Evolutionary conservation across 2,329 filamentous ascomycete species (phyloP), one percentile per base, ranked within the genome.

Genomic region (Thermoascus crustaceus): DNA sequence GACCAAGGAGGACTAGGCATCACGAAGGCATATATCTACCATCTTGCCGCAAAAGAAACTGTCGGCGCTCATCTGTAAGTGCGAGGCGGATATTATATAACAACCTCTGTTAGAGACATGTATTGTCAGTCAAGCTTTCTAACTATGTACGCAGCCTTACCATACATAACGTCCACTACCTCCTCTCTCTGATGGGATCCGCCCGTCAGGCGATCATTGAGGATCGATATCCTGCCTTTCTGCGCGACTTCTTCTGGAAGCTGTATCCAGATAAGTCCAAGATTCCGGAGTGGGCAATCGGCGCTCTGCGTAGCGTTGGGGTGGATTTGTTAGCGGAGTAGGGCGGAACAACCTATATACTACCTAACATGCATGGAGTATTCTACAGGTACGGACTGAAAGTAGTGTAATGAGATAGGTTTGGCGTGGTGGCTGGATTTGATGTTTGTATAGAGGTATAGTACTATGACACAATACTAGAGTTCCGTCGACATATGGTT

Each of bases 141-240:
- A 37, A 52, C 31, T 8, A 31, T 19, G 20, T 16, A 8, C 17
- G 2, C 77, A 68, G 85, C 16, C 67, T 98, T 36, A 94, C 86
- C 1, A 86, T 96, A 54, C 91, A 98, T 61, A 98, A 98, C 55
- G 85, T 98, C 17, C 86, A 87, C 66, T 94, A 94, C 54, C 78
- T 94, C 57, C 70, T 98, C 35, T 74, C 82, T 41, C 66, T 98
- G 49, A 95, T 96, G 87, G 68, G 72, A 13, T 67, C 75, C 41
- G 75, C 78, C 8, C 74, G 89, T 40, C 70, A 84, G 43, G 79
- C 91, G 10, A 86, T 96, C 43, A 65, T 94, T 5, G 81, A 81
- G 42, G 87, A 94, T 55, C 64, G 69, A 34, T 96, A 82, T 57
- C 88, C 91, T 2, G 73, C 68, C 2, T 94, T 91, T 50, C 57